Base-by-base conservation (phyloP, 2,329 filamentous ascomycete genomes). In the Ramularia endophylla region DNA sequence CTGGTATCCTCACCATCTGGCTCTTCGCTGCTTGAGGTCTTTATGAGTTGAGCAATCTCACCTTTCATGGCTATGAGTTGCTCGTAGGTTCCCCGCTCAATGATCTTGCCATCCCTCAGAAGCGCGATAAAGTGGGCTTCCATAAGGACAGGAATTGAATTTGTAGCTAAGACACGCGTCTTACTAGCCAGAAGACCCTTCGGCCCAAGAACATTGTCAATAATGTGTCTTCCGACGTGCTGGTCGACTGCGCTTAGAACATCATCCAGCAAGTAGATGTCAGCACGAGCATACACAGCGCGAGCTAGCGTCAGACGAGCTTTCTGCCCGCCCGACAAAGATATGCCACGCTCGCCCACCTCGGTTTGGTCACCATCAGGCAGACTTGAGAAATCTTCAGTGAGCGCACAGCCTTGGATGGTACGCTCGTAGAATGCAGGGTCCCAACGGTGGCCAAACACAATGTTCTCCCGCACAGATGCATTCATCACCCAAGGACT, bases 401-500 rank as follows among this genome's bases (percentile, higher is more conserved):
- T 60, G 25, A 98, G 72, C 33, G 92, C 92, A 62, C 94, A 98
- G 29, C 92, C 90, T 60, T 87, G 82, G 37, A 98, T 74, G 0
- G 90, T 95, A 58, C 85, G 82, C 41, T 97, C 87, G 66, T 98
- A 98, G 65, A 98, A 98, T 20, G 83, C 77, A 4, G 89, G 82
- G 64, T 98, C 90, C 72, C 85, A 95, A 34, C 87, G 82, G 66
- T 98, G 88, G 2, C 92, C 92, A 59, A 98, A 98, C 4, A 95
- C 74, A 54, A 98, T 95, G 60, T 98, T 98, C 60, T 98, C 92
- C 56, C 88, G 87, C 42, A 98, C 89, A 20, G 86, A 94, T 7
- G 92, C 92, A 60, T 98, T 98, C 81, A 97, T 90, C 38, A 98
- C 85, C 92, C 94, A 98, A 15, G 88, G 73, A 57, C 86, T 81